Evolutionary conservation across 1,284 basidiomycete genomes (phyloP).

Genomic region (Apiotrichum gracile): DNA sequence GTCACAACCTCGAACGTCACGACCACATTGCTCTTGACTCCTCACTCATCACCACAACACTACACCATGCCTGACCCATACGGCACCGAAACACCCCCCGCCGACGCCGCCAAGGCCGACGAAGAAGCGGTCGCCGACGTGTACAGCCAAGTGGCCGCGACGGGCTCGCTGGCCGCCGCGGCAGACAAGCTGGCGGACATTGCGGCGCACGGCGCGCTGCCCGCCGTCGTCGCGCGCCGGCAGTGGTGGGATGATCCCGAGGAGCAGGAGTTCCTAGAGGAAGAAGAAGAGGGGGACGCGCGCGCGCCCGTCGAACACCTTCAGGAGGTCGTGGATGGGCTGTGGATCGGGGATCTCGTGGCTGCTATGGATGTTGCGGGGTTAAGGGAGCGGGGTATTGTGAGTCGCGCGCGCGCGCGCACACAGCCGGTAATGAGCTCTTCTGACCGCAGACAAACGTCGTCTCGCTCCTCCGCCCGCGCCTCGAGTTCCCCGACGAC

Average conservation of each 20-base stretch:
- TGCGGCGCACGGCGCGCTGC: neutral
- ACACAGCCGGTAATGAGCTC: too few relatives aligned
- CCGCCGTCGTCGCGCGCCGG: constrained; percentile 2
- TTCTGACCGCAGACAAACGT: constrained; percentile 39
- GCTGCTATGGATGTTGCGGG: constrained; percentile 41
- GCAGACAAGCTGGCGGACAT: constrained; percentile 25
- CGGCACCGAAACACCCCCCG: constrained; percentile 25
- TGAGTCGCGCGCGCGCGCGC: constrained; percentile 29
- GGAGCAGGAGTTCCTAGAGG: constrained; percentile 22
- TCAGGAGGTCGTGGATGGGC: constrained; percentile 39
- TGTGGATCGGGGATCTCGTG: constrained; percentile 48
- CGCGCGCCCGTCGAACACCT: constrained; percentile 33
- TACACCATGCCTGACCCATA: constrained; percentile 9
- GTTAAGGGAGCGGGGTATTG: constrained; percentile 36
- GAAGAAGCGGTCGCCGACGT: constrained; percentile 36
- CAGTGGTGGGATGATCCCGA: constrained; percentile 28
- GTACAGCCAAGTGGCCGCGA: constrained; percentile 27
- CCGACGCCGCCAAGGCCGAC: constrained; percentile 35
- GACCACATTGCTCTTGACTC: neutral
- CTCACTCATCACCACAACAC: neutral
- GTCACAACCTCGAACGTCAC: too few relatives aligned
- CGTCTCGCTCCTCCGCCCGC: constrained; percentile 39
- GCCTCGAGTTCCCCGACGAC: constrained; percentile 27
- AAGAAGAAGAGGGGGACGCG: constrained; percentile 17
- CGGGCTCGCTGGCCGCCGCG: constrained; percentile 31